Base-by-base conservation (phyloP, 495 filamentous ascomycete species). In the Aspergillus hancockii region DNA sequence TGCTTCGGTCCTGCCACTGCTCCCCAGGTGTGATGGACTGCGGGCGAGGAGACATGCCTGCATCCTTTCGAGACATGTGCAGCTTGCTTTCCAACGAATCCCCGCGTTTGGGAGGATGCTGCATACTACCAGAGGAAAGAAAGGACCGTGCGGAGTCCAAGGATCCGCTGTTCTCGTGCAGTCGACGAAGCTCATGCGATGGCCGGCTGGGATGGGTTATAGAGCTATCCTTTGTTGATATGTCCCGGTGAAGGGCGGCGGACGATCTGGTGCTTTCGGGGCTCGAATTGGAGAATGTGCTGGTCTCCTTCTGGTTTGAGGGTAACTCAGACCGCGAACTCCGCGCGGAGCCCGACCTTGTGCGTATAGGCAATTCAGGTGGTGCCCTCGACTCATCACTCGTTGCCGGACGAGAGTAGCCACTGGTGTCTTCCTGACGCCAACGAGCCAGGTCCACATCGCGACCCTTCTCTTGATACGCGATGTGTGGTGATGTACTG, bases 391-490 rank as follows among this genome's bases (percentile, higher is more conserved):
- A 88, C 14, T 41, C 38, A 23, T 47, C 43, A 47, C 43, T 23
- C 3, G 43, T 47, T 8, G 43, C 19, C 8, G 43, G 43, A 23
- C 43, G 43, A 12, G 43, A 47, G 21, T 47, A 47, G 21, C 19
- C 16, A n/a, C 8, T 34, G 57, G 30, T 61, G 31, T 71, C 70
- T 30, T 77, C 74, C 58, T 79, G 77, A 46, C 79, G 71, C 68
- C 74, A 79, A 6, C 72, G 71, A 43, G 69, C 58, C 3, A 73
- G 63, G 30, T 79, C 79, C 4, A 67, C 59, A 4, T 78, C 74
- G 5, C 90, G 83, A 0, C 86, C 86, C 67, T 92, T 93, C 66
- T 95, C 91, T 70, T 96, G 92, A 69, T 90, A 95, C 38, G 91
- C 90, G 67, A 97, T 96, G 72, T 98, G 92, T 34, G 92, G 90